Base-by-base conservation (phyloP, 345 rosid genomes). In the Erysimum cheiranthoides region DNA sequence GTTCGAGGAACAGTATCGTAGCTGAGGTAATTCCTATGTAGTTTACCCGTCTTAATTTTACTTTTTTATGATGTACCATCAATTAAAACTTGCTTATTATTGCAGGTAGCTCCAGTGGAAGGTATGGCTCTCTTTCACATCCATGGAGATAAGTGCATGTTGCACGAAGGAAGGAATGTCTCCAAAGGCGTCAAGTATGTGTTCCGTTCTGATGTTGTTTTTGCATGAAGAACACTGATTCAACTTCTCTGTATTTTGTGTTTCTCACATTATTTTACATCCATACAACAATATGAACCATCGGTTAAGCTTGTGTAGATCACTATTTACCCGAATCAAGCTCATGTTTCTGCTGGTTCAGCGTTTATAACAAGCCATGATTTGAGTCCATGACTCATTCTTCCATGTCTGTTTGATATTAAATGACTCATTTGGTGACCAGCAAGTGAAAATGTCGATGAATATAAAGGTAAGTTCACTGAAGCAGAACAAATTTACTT, bases 121-220 rank as follows among this genome's bases (percentile, higher is more conserved):
- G 98, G 98, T 59, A 90, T 83, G 97, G 98, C 98, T 73, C 96
- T 95, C 27, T 73, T 93, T 50, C 98, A 95, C 76, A 83, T 93
- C 67, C 99, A 93, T 67, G 99, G 98, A 30, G 89, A 87, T 76
- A 89, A 88, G 77, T 90, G 99, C 61, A 78, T 93, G 98, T 75
- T 95, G 86, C 99, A 90, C 65, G 98, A 93, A 88, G 96, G 92
- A 16, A 83, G 82, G 40, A 90, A 86, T 52, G 94, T 93, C 36
- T 66, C 86, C 3, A 88, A 86, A 68, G 98, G 99, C 1, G 82
- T 86, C 73, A 93, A 95, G 85, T 95, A 92, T 74, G 87, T 95
- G 53, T 85, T 92, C 73, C 91, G 97, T 50, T 92, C 97, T 28
- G 99, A 92, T 78, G 98, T 93, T 17, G 90, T 81, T 81, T 95